Base-by-base conservation (phyloP, 2,329 filamentous ascomycete species). In the Lachnellula subtilissima region DNA sequence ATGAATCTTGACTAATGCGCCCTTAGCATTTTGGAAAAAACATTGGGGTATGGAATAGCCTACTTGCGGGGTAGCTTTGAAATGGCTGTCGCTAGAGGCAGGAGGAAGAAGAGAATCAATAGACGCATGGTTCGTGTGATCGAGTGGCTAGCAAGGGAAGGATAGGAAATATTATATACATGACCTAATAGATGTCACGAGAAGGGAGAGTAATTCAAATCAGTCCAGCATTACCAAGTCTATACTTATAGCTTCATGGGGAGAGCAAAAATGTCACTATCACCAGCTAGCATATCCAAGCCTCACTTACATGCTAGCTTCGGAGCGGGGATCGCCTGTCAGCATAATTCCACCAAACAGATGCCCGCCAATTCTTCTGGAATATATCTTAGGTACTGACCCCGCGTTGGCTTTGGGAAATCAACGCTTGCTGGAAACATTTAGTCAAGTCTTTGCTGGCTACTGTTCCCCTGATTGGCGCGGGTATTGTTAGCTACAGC, bases 41-140 rank as follows among this genome's bases (percentile, higher is more conserved):
- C 15, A n/a, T 39, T 40, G 5, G 11, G 14, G 6, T 2, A 17
- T 49, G 35, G 36, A 40, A 17, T 14, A 42, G 36, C 17, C 12
- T 25, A 50, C 55, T 46, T 42, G 9, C 25, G 28, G 28, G 47
- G 36, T 32, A 51, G 40, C 1, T 45, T 50, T 48, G 55, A 51
- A 11, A 53, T 46, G 15, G 55, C 55, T 54, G 40, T 40, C n/a
- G 50, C 51, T 19, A 57, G 43, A 35, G 55, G 47, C 15, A 54
- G 39, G 14, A 54, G 36, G 28, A 15, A 39, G 35, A 57, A 11
- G 15, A 57, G 22, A 15, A 4, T 25, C 35, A 46, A 48, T 17
- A 51, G 22, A 40, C 36, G 39, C 55, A 54, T 57, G n/a, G 28
- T 48, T 36, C 39, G 15, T 25, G 46, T 5, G 8, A n/a, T 37